phyloP scores from a whole-genome alignment of 2,329 filamentous ascomycete genomes.

The Cordyceps pruinosa region DNA sequence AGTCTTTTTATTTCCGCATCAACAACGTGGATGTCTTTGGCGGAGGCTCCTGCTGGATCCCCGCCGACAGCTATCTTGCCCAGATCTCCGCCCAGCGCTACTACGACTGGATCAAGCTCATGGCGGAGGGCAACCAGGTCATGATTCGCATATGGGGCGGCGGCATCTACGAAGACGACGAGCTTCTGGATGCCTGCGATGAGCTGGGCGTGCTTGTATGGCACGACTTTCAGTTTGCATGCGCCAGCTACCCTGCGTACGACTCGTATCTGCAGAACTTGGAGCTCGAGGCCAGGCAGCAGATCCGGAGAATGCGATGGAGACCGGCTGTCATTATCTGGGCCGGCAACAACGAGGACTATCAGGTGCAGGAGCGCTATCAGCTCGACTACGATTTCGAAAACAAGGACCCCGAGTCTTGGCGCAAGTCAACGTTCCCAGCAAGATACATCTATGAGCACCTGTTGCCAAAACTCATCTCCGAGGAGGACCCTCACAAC shows the following conservation, averaged over 20 bases:
- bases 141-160: constrained; percentile 71
- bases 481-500: constrained; percentile 53
- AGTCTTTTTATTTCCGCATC: constrained; percentile 66
- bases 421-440: constrained; percentile 68
- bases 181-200: constrained; percentile 65
- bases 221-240: constrained; percentile 76
- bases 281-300: constrained; percentile 53
- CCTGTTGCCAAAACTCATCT: constrained; percentile 58
- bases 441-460: constrained; percentile 75
- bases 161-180: constrained; percentile 64
- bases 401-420: constrained; percentile 65
- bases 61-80: constrained; percentile 66
- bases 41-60: constrained; percentile 74
- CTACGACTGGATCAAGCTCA: constrained; percentile 61
- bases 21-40: constrained; percentile 67
- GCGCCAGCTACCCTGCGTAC: constrained; percentile 62
- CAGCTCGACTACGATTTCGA: constrained; percentile 63
- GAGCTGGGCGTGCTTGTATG: constrained; percentile 67
- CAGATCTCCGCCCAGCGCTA: constrained; percentile 57
- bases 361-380: constrained; percentile 66
- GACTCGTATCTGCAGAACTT: constrained; percentile 53
- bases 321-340: constrained; percentile 66
- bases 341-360: constrained; percentile 74
- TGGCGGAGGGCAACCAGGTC: constrained; percentile 64
- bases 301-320: constrained; percentile 49